Percentiles rank a stretch among this genome's conserved stretches.
phyloP scores from a whole-genome alignment of 2,329 filamentous ascomycete genomes.

The Penicillium olsonii region DNA sequence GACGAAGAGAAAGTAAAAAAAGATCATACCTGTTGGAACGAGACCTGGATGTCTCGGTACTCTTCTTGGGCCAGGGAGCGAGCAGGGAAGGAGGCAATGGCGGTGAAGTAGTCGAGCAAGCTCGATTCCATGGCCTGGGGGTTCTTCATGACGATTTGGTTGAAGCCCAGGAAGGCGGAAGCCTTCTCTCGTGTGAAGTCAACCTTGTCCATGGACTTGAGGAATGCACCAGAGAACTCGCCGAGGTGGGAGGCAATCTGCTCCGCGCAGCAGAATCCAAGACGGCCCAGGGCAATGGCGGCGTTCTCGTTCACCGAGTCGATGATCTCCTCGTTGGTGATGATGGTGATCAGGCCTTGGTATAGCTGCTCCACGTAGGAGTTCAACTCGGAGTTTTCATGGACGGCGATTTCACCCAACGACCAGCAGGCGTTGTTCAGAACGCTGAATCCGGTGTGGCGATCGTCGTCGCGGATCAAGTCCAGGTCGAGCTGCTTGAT shows the following conservation, averaged over 20 bases:
- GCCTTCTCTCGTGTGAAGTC: slow-evolving; percentile 92
- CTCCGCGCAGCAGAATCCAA: slow-evolving; percentile 77
- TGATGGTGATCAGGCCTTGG: slow-evolving; percentile 74
- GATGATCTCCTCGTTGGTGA: slow-evolving; percentile 81
- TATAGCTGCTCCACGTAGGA: slow-evolving; percentile 78
- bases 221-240: slow-evolving; percentile 78
- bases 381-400: slow-evolving; percentile 69
- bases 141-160: slow-evolving; percentile 78
- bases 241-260: slow-evolving; percentile 76
- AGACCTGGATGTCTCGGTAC: slow-evolving; percentile 61
- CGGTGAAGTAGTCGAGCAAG: slow-evolving; percentile 76
- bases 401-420: slow-evolving; percentile 85
- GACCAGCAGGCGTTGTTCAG: slow-evolving; percentile 99
- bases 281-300: slow-evolving; percentile 83
- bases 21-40: slow-evolving; percentile 75
- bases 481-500: slow-evolving; percentile 85
- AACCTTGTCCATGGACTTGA: slow-evolving; percentile 78
- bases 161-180: slow-evolving; percentile 89
- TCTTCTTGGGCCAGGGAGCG: slow-evolving; percentile 66
- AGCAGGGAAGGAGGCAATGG: slow-evolving; percentile 71
- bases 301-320: slow-evolving; percentile 90
- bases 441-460: slow-evolving; percentile 84
- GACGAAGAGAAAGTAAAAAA: background rate
- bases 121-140: slow-evolving; percentile 89
- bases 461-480: slow-evolving; percentile 72